Evolutionary conservation across 805 yeast genomes (phyloP), one percentile per base, ranked within the genome.

Genomic region (Wickerhamomyces mucosus): DNA sequence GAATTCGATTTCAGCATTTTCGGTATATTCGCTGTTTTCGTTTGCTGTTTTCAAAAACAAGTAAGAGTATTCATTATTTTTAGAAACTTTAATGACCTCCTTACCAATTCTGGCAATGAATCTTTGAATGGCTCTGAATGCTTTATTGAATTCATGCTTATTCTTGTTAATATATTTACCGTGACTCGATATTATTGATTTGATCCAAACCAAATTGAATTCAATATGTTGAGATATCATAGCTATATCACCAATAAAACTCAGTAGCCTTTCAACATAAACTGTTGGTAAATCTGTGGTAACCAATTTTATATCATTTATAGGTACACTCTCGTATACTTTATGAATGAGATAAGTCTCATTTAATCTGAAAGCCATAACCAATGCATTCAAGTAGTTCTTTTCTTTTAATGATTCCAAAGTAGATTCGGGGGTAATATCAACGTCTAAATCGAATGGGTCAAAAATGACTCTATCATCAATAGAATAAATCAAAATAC

Each of bases 381-480:
- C 82, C 36, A 89, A 57, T 0, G 96, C 89, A 25, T 72, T 72
- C 44, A 88, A 60, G 53, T 75, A 84, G 25, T 66, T 59, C 34
- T 60, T 62, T 30, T 75, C 78, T 7, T 59, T 42, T 26, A 88
- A 59, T 6, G 75, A 69, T 33, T 73, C 78, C 21, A 73, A 36
- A 1, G 86, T 78, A 5, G 81, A 61, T 28, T 74, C 81, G 1
- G 95, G 94, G 0, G 98, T 92, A 18, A 89, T 75, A 46, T 92
- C 97, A 28, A 86, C 64, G 51, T 89, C 97, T 50, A 92, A 67
- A 54, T 92, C 97, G 52, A 84, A 84, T 21, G 98, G 98, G 62
- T 92, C 98, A 51, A 92, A 92, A 18, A 77, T 60, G 30, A 78
- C 58, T 9, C 72, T 61, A 30, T 76, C 77, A 54, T 89, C 94